Conservation (phyloP, 2,329 filamentous ascomycete genomes). For the Graphilbum sp. region DNA sequence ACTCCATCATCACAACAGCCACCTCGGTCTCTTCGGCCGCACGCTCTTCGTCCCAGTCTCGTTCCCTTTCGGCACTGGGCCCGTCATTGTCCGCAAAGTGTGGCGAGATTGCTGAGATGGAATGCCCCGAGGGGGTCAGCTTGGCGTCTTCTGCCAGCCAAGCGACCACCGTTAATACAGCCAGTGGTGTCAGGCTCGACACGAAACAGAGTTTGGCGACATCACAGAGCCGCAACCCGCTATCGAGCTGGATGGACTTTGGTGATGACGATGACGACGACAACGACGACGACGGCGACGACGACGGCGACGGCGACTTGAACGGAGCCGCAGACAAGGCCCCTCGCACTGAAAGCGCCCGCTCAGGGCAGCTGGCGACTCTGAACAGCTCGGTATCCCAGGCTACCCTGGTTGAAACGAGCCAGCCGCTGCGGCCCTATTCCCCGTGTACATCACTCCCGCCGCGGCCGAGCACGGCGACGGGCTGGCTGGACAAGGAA, state of each 20-base stretch:
- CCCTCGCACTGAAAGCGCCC: no score
- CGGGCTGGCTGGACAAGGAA: not conserved
- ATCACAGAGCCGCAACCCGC: not conserved
- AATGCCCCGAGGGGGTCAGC: no score
- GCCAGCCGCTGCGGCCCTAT: not conserved
- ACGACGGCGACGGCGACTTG: not conserved
- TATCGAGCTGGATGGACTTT: conserved; percentile 13
- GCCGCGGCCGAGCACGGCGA: conserved; percentile 5
- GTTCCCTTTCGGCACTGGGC: conserved; percentile 6
- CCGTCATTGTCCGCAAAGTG: not conserved
- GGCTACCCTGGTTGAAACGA: no score
- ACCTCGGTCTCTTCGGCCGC: conserved; percentile 23
- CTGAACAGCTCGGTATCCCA: no score
- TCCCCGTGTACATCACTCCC: not conserved
- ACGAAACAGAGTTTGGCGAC: not conserved
- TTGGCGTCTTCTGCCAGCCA: no score
- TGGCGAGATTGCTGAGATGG: no score
- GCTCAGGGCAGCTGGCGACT: no score
- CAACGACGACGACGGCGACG: conserved; percentile 1
- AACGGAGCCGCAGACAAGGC: no score
- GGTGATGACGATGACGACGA: conserved; percentile 8
- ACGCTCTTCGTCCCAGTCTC: conserved; percentile 13
- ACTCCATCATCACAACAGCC: conserved; percentile 22
- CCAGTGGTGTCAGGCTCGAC: no score
- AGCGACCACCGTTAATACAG: no score